Evolutionary conservation across 768 basidiomycete species (phyloP), one percentile per base, ranked within the genome.

Genomic region (Ramaria sp.): DNA sequence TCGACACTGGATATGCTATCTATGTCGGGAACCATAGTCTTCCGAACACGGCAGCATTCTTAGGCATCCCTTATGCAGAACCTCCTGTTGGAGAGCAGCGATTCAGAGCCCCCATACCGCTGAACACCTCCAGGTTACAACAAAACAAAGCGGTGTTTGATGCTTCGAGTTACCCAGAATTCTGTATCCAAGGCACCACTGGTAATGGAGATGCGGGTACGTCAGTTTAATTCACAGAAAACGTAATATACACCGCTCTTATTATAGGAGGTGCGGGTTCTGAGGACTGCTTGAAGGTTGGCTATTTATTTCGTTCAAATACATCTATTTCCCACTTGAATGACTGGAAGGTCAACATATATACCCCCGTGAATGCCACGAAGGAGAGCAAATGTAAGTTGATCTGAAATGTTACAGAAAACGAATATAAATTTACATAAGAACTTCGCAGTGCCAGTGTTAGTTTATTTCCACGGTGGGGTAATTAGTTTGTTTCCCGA

Each of bases 101-200:
- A 5, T 73, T 69, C 22, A 70, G 82, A 19, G 74, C 74, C 5
- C 78, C 82, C 2, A 59, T 80, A 1, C 75, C 79, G 17, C 66
- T 85, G 46, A 71, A 83, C 61, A 80, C 72, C 4, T 63, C 65
- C 2, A 42, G 22, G 30, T 34, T 38, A 30, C 33, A 31, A 12
- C 15, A 45, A 20, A 59, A 41, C 53, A 19, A 76, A 2, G 37
- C 63, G 30, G 68, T 79, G 17, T 61, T 84, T n/a, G 72, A 82
- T 63, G 78, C 79, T 1, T 76, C 74, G 0, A 57, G 69, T 38
- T 78, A 84, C 61, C 80, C 82, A 0, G 68, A 78, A 1, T 80
- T 80, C 60, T 84, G 82, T 60, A 66, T 84, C 38, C 83, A 84
- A 66, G 81, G 80, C 6, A 74, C 72, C 13, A 80, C 71, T 0